Conservation (phyloP, 2,329 filamentous ascomycete genomes). For the Alternaria infectoria region DNA sequence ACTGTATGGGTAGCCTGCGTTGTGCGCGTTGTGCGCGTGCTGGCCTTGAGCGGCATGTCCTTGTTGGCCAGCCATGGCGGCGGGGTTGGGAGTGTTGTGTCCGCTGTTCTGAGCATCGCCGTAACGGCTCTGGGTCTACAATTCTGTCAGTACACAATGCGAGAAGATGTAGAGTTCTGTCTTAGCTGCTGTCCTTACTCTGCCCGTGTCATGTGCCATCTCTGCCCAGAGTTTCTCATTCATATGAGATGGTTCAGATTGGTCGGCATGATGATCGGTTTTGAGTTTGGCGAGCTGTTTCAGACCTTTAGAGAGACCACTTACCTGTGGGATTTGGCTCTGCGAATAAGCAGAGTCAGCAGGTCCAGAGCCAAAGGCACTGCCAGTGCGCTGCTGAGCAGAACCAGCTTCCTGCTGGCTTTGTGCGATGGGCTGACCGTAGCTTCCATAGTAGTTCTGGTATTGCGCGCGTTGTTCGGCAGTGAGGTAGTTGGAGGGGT, state of each 20-base stretch:
- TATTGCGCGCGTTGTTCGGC: conserved; percentile 76
- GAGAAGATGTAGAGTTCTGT: not conserved
- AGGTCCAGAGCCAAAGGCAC: conserved; percentile 71
- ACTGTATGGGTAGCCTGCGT: conserved; percentile 54
- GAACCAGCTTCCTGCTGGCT: conserved; percentile 74
- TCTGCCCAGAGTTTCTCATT: conserved; percentile 8
- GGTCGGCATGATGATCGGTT: conserved; percentile 4
- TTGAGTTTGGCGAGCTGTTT: conserved; percentile 1
- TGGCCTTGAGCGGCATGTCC: conserved; percentile 57
- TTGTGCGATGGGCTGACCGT: conserved; percentile 56
- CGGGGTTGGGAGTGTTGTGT: conserved; percentile 87
- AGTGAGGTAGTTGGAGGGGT: conserved; percentile 80
- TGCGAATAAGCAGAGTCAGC: conserved; percentile 68
- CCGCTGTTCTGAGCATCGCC: conserved; percentile 84
- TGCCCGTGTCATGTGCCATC: conserved; percentile 1
- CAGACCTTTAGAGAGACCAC: conserved; percentile 14
- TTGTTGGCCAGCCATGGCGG: conserved; percentile 64
- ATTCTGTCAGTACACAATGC: conserved; percentile 19
- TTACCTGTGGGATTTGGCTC: conserved; percentile 65
- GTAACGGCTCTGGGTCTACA: conserved; percentile 68
- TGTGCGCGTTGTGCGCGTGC: conserved; percentile 53
- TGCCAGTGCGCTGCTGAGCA: conserved; percentile 76
- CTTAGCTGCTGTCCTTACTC: conserved; percentile 10
- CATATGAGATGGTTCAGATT: conserved; percentile 1
- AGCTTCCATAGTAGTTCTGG: conserved; percentile 67